These are phyloP conservation scores for Wallemia mellicola DNA, from an alignment of 1,284 basidiomycete genomes.

Conservation along the genomic window DNA sequence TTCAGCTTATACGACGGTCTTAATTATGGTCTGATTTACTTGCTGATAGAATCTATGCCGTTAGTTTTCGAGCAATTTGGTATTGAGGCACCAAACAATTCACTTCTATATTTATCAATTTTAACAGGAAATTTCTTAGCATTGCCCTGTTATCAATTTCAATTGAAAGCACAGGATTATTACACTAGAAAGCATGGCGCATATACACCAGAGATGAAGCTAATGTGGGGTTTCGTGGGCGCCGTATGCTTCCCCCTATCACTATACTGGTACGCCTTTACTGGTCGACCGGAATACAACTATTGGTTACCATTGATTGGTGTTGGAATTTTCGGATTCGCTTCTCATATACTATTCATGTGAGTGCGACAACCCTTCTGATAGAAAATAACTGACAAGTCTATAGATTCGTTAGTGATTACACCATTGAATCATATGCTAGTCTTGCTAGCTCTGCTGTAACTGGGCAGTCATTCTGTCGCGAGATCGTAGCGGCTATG, in stretches of 20 bases:
- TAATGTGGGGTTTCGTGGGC: not conserved
- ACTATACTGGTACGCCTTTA: not conserved
- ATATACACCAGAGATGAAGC: not conserved
- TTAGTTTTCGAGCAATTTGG: slow-evolving; percentile 27
- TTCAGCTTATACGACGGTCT: slow-evolving; percentile 28
- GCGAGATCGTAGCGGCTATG: not conserved
- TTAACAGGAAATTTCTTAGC: not conserved
- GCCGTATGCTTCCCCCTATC: not conserved
- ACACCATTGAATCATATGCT: not conserved
- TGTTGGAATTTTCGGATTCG: not conserved
- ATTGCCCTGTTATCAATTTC: not conserved
- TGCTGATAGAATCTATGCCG: slow-evolving; percentile 9
- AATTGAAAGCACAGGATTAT: not conserved
- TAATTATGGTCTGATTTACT: slow-evolving; percentile 33
- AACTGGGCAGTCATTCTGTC: not conserved
- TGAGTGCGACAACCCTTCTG: too few relatives aligned
- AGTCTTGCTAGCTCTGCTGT: not conserved
- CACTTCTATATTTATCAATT: slow-evolving; percentile 31
- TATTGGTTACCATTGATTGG: not conserved
- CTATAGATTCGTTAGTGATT: not conserved
- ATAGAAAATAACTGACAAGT: too few relatives aligned
- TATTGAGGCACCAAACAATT: slow-evolving; percentile 27
- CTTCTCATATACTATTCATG: not conserved
- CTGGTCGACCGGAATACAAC: not conserved
- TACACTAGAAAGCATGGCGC: not conserved